Conservation (phyloP, 805 yeast genomes). For the Cyberlindnera meyerae region DNA sequence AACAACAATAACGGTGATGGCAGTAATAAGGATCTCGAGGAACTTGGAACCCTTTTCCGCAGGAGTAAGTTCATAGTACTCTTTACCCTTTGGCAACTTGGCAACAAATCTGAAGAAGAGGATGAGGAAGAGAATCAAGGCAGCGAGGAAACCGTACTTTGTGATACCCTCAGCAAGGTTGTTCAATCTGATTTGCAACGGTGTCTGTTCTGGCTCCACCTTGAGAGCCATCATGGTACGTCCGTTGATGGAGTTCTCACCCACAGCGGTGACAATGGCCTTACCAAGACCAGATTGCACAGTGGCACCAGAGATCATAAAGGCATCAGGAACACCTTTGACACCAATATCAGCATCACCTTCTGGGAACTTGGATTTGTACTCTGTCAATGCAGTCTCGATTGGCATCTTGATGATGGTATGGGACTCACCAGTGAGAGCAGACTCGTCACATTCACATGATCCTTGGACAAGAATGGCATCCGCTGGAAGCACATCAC, state of each 20-base stretch:
- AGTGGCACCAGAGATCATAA: conserved; percentile 88
- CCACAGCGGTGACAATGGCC: conserved; percentile 87
- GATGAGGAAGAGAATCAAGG: conserved; percentile 73
- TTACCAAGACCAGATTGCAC: conserved; percentile 81
- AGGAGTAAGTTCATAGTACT: conserved; percentile 40
- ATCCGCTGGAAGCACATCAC: conserved; percentile 92
- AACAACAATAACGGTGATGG: conserved; percentile 90
- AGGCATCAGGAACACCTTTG: conserved; percentile 60
- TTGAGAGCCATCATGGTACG: conserved; percentile 79
- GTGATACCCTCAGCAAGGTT: conserved; percentile 89
- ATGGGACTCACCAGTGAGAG: conserved; percentile 91
- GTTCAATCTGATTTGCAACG: conserved; percentile 78
- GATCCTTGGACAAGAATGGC: conserved; percentile 67
- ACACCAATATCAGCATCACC: conserved; percentile 34
- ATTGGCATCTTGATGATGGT: conserved; percentile 70
- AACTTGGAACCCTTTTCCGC: conserved; percentile 82
- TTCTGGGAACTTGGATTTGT: conserved; percentile 24
- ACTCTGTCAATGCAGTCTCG: conserved; percentile 30
- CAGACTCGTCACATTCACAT: conserved; percentile 86
- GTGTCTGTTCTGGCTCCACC: conserved; percentile 78
- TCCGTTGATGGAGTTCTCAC: conserved; percentile 85
- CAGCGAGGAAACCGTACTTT: conserved; percentile 87
- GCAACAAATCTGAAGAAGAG: conserved; percentile 72
- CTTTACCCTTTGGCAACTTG: conserved; percentile 49
- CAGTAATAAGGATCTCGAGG: conserved; percentile 80